Evolutionary conservation across 2,329 filamentous ascomycete genomes (phyloP).

Genomic region (Rutstroemia sp.): DNA sequence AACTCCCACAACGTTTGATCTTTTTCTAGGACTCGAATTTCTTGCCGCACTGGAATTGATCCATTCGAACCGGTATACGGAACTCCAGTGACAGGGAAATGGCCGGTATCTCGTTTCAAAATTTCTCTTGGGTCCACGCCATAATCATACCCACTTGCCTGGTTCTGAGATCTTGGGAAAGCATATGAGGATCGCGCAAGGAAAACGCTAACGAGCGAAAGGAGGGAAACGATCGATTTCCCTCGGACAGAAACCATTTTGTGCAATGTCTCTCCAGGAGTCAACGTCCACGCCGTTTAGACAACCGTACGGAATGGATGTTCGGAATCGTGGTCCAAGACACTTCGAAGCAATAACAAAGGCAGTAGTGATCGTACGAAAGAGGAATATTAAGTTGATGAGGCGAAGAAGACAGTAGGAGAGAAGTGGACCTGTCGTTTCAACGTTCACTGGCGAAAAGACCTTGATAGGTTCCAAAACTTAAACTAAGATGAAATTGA

Average conservation of each 20-base stretch:
- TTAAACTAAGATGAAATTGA: not conserved
- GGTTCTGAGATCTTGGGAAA: not conserved
- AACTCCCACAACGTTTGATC: slow-evolving; percentile 22
- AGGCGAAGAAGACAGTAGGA: no score
- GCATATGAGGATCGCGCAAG: not conserved
- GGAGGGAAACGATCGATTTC: not conserved
- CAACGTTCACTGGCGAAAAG: no score
- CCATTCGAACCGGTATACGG: slow-evolving; percentile 15
- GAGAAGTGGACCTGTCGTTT: no score
- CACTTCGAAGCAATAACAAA: no score
- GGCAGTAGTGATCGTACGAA: no score
- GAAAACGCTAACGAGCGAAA: not conserved
- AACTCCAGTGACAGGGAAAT: slow-evolving; percentile 3
- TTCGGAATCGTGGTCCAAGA: no score
- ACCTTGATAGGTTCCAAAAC: no score
- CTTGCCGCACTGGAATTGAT: slow-evolving; percentile 18
- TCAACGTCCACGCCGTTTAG: not conserved
- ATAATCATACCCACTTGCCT: slow-evolving; percentile 19
- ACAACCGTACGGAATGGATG: not conserved
- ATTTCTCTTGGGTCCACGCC: slow-evolving; percentile 11
- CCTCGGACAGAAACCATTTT: not conserved
- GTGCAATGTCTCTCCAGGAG: not conserved
- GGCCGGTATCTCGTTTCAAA: slow-evolving; percentile 13
- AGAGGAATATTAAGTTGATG: no score
- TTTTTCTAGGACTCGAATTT: slow-evolving; percentile 22